Base-by-base conservation (phyloP, 2,329 filamentous ascomycete genomes). In the Sphaerulina musiva region DNA sequence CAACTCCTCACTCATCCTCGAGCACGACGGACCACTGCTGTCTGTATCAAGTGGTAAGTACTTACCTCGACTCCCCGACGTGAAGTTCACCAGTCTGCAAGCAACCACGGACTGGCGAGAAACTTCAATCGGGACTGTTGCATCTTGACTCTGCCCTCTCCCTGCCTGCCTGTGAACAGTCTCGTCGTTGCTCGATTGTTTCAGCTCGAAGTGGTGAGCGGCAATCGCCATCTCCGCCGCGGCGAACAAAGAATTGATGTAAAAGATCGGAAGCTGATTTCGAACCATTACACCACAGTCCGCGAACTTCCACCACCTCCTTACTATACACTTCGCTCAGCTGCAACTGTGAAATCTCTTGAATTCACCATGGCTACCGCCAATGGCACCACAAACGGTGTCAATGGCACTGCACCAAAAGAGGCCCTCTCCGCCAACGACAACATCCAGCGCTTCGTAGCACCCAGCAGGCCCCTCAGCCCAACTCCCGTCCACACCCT, bases 371-470 rank as follows among this genome's bases (percentile, higher is more conserved):
- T 77, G 74, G 71, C 73, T 66, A 69, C 68, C 45, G 43, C 48
- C 48, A 51, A 51, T 45, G 48, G 48, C 48, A 43, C 59, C 52
- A 56, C 67, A 65, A 66, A 70, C 62, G 63, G 68, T 60, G 56
- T 61, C 49, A 65, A 65, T 51, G 64, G 58, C 56, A 60, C 60
- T 41, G 62, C 65, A 56, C 58, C 65, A 63, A 56, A 61, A 60
- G 48, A 57, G 51, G 48, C 55, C 63, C 70, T 78, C 66, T 89
- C 87, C 72, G 91, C 89, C 75, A 96, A 98, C 80, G 93, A 98
- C 80, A 97, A 97, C 80, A 97, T 98, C 78, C 86, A 87, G 75
- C 90, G 93, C 67, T 98, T 98, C 76, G 83, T 85, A 67, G 89
- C 92, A 69, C 89, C 93, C 66, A 95, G 89, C 79, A 84, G 93